These are phyloP conservation scores for Acorus calamus DNA, from an alignment of 106 monocot genomes.

Conservation along the genomic window DNA sequence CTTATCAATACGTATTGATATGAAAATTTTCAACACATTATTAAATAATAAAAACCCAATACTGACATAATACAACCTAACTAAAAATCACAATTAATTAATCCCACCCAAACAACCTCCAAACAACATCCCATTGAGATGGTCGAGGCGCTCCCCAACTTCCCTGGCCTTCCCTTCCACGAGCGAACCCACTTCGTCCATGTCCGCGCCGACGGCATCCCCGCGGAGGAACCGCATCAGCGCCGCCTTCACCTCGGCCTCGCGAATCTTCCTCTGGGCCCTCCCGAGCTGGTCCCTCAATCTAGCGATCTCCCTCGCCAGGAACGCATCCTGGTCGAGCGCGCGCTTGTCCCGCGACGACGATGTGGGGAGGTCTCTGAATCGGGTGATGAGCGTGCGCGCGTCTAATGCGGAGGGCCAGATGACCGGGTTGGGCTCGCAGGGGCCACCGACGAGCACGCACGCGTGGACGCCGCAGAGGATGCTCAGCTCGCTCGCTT, in stretches of 20 bases:
- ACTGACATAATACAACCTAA: too few relatives aligned
- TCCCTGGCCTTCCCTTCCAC: too few relatives aligned
- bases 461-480: constrained; percentile 1
- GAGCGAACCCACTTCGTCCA: too few relatives aligned
- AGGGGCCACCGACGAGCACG: background rate
- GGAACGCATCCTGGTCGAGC: background rate
- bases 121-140: too few relatives aligned
- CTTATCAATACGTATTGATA: too few relatives aligned
- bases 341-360: background rate
- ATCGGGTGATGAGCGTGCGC: background rate
- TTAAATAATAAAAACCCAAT: too few relatives aligned
- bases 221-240: too few relatives aligned
- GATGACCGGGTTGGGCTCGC: background rate
- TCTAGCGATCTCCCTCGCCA: background rate
- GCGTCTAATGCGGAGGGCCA: background rate
- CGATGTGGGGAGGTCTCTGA: background rate
- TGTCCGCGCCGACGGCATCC: too few relatives aligned
- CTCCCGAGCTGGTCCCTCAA: background rate
- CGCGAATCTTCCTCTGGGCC: background rate
- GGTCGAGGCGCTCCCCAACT: too few relatives aligned
- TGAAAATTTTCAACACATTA: too few relatives aligned
- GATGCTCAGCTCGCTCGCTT: background rate
- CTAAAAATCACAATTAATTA: too few relatives aligned
- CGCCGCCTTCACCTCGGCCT: background rate
- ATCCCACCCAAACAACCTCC: too few relatives aligned